Conservation (phyloP, 176 grass and related monocot species). For the Rhipidocladum racemiflorum region DNA sequence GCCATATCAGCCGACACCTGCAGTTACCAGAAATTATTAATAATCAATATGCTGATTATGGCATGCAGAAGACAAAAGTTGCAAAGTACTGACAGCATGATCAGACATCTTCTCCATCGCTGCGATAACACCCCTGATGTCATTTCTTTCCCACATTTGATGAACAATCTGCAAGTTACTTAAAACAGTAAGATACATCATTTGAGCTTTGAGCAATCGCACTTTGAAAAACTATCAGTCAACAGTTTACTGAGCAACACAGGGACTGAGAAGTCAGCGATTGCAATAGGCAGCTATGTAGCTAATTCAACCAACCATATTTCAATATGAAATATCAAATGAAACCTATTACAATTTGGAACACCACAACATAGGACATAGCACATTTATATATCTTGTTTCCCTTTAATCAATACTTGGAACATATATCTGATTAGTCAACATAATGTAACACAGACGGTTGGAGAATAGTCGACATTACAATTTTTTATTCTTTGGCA, state of each 20-base stretch:
- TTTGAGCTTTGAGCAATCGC: slow-evolving; percentile 23
- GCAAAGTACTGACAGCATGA: slow-evolving; percentile 64
- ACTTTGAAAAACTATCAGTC: background rate
- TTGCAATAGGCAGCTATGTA: background rate
- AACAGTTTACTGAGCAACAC: background rate
- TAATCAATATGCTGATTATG: background rate
- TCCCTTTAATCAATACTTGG: slow-evolving; percentile 7
- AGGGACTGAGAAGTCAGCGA: background rate
- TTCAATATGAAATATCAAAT: slow-evolving; percentile 13
- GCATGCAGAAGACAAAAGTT: slow-evolving; percentile 4
- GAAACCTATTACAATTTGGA: background rate
- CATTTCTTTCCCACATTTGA: slow-evolving; percentile 90
- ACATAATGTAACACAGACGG: background rate
- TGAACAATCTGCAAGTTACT: slow-evolving; percentile 63
- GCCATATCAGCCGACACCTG: slow-evolving; percentile 89
- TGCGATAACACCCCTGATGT: slow-evolving; percentile 72
- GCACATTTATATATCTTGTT: background rate
- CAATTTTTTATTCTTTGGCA: background rate
- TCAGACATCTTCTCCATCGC: slow-evolving; percentile 90
- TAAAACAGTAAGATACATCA: slow-evolving; percentile 16
- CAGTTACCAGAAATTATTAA: slow-evolving; percentile 37
- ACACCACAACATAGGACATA: background rate
- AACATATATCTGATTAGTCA: background rate
- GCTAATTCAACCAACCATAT: background rate
- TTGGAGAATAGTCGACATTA: background rate